A percentile compares a stretch with the other conserved stretches of the same genome.
Evolutionary conservation across 2,329 filamentous ascomycete species (phyloP).

Genomic region (Hypomyces perniciosus): DNA sequence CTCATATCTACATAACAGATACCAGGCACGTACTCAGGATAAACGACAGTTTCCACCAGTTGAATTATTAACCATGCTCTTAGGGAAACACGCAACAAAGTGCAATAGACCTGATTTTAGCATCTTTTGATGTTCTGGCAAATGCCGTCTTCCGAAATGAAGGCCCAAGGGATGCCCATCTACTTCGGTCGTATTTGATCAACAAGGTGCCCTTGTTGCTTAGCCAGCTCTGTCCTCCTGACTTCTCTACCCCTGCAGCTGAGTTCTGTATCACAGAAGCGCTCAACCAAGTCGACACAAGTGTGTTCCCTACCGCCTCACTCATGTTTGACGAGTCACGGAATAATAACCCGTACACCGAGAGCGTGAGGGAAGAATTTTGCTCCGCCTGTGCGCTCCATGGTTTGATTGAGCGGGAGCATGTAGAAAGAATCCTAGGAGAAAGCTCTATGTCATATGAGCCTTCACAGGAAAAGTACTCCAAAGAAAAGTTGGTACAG

Average conservation of each 20-base stretch:
- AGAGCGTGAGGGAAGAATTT: conserved; percentile 64
- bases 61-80: neutral
- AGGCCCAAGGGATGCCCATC: conserved; percentile 54
- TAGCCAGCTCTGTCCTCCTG: conserved; percentile 51
- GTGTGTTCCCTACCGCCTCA: conserved; percentile 59
- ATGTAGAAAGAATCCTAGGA: conserved; percentile 73
- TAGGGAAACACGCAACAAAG: conserved; percentile 72
- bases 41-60: neutral
- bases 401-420: conserved; percentile 70
- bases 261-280: conserved; percentile 67
- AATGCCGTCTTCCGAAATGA: conserved; percentile 71
- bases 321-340: conserved; percentile 55
- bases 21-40: conserved; percentile 52
- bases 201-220: conserved; percentile 55
- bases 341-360: conserved; percentile 51
- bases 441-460: conserved; percentile 78
- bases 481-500: conserved; percentile 70
- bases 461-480: conserved; percentile 66
- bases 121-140: conserved; percentile 82
- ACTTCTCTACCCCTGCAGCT: conserved; percentile 67
- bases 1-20: conserved; percentile 76
- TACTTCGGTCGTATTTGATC: conserved; percentile 81
- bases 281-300: conserved; percentile 74
- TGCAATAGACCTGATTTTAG: conserved; percentile 76
- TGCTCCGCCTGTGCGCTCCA: conserved; percentile 87